A percentile compares a stretch with the other conserved stretches of the same genome.
Conservation (phyloP, 768 basidiomycete genomes). For the Collybiopsis luxurians region DNA sequence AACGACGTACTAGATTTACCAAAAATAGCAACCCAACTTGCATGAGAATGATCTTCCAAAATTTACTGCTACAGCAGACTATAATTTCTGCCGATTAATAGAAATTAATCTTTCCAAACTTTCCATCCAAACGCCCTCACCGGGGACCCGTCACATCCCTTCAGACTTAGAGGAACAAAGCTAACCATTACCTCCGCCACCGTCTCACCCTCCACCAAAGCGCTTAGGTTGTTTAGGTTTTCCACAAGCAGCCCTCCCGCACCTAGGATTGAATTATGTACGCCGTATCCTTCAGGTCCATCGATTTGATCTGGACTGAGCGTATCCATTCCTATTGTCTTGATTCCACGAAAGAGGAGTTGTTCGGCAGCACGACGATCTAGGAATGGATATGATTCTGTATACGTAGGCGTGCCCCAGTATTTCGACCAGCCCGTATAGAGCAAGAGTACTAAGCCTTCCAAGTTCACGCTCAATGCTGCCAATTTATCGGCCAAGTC, state of each 20-base stretch:
- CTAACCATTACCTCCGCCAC: constrained; percentile 43
- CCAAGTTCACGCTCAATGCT: constrained; percentile 22
- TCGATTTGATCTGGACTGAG: constrained; percentile 63
- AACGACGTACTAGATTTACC: too few species aligned
- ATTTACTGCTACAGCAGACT: too few species aligned
- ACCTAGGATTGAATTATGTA: constrained; percentile 62
- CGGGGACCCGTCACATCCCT: constrained; percentile 64
- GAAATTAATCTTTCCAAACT: too few species aligned
- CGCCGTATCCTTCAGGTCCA: constrained; percentile 40
- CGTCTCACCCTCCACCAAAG: constrained; percentile 2
- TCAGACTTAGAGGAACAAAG: constrained; percentile 57
- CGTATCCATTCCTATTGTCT: constrained; percentile 60
- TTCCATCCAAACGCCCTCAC: constrained; percentile 66
- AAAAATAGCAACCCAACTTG: too few species aligned
- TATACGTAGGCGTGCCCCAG: constrained; percentile 51
- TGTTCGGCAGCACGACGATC: constrained; percentile 46
- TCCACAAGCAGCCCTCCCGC: constrained; percentile 65
- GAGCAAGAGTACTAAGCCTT: constrained; percentile 49
- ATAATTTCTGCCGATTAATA: too few species aligned
- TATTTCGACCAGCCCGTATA: constrained; percentile 66
- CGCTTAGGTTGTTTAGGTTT: constrained; percentile 58
- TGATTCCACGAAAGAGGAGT: constrained; percentile 49
- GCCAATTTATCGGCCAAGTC: constrained; percentile 36
- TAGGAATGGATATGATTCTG: constrained; percentile 60
- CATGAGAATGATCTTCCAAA: too few species aligned